phyloP scores from a whole-genome alignment of 768 basidiomycete species.

The Solioccasus polychromus region DNA sequence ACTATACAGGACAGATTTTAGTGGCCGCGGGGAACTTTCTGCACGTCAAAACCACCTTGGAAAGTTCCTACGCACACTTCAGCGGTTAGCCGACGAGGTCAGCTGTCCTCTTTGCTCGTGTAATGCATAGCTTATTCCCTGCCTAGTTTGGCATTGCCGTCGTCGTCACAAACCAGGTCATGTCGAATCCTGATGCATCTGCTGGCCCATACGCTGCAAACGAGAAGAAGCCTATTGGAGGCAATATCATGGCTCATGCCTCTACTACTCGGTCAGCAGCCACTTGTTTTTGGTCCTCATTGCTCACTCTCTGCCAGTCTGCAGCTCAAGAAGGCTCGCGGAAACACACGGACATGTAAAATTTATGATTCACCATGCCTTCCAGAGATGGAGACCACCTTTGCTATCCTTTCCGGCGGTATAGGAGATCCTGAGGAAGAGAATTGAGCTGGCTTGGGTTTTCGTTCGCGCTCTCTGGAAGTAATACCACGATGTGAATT shows the following conservation, averaged over 20 bases:
- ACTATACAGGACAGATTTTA: constrained; percentile 93
- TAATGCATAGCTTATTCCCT: constrained; percentile 6
- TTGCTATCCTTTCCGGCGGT: constrained; percentile 88
- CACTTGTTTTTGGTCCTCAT: not conserved
- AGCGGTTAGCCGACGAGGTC: constrained; percentile 95
- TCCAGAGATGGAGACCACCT: constrained; percentile 94
- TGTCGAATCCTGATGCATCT: constrained; percentile 96
- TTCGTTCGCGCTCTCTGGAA: not conserved
- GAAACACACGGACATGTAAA: constrained; percentile 89
- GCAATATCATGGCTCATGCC: constrained; percentile 99
- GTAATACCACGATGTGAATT: no score
- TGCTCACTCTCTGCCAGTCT: constrained; percentile 45
- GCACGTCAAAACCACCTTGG: constrained; percentile 95
- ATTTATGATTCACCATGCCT: constrained; percentile 98
- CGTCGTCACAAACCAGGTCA: constrained; percentile 96
- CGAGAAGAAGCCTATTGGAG: constrained; percentile 98
- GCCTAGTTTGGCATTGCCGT: constrained; percentile 94
- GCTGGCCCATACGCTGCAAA: constrained; percentile 86
- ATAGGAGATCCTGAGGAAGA: constrained; percentile 96
- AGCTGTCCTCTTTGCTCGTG: constrained; percentile 18
- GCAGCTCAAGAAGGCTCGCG: constrained; percentile 90
- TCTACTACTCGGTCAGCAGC: constrained; percentile 83
- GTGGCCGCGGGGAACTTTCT: constrained; percentile 91
- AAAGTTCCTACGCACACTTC: constrained; percentile 90
- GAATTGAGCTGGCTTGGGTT: constrained; percentile 35